These are phyloP conservation scores for Mucor mucedo DNA, from an alignment of 371 early-diverging fungal species.

Conservation along the genomic window DNA sequence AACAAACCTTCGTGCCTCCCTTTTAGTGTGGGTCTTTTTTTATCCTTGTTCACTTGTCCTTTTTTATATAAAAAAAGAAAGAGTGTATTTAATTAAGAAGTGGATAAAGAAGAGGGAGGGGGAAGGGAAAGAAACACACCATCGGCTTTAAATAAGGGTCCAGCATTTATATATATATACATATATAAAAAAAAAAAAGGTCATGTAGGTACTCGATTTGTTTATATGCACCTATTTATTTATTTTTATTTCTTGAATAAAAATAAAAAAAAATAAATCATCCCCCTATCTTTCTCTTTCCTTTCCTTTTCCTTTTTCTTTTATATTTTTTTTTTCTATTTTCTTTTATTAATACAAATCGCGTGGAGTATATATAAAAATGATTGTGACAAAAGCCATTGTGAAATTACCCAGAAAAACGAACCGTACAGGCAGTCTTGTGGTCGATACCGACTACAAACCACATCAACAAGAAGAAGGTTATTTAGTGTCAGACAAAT, in stretches of 20 bases:
- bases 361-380: background rate
- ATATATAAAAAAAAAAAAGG: background rate
- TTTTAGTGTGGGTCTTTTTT: too few relatives aligned
- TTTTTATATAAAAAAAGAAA: background rate
- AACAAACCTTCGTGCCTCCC: too few relatives aligned
- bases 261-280: background rate
- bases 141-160: background rate
- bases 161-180: too few relatives aligned
- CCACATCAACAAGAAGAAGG: slow-evolving; percentile 8
- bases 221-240: slow-evolving; percentile 15
- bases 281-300: background rate
- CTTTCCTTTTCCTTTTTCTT: background rate
- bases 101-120: background rate
- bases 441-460: slow-evolving; percentile 10
- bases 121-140: background rate
- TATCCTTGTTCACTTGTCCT: background rate
- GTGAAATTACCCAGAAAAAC: slow-evolving; percentile 29
- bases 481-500: slow-evolving; percentile 22
- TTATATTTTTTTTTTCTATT: background rate
- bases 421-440: slow-evolving; percentile 2
- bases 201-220: background rate
- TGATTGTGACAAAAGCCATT: slow-evolving; percentile 21
- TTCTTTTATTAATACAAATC: background rate
- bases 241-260: background rate
- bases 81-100: background rate